Percentiles rank a stretch among this genome's conserved stretches.
These are phyloP conservation scores for Bipolaris victoriae DNA, from an alignment of 2,329 filamentous ascomycete species.

Conservation along the genomic window DNA sequence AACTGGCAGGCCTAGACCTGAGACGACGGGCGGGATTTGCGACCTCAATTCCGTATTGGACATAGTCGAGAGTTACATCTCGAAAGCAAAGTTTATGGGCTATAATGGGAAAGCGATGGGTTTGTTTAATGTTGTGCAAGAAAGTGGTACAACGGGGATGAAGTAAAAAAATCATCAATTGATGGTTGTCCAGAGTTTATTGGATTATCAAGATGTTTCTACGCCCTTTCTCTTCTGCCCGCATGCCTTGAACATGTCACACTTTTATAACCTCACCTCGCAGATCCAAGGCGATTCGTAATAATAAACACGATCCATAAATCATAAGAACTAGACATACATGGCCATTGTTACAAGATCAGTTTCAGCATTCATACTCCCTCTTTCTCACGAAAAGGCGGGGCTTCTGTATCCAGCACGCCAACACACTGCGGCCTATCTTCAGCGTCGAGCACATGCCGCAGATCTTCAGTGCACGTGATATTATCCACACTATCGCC, in stretches of 20 bases:
- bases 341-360: background rate
- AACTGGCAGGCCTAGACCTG: constrained; percentile 22
- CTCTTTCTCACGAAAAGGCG: background rate
- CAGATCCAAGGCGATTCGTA: too few relatives aligned
- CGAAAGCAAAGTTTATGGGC: too few relatives aligned
- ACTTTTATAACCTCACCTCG: too few relatives aligned
- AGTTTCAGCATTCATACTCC: background rate
- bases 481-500: background rate
- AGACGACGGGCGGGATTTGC: background rate
- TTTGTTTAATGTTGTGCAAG: too few relatives aligned
- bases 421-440: background rate
- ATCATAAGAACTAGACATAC: background rate
- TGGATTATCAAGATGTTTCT: background rate
- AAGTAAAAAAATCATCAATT: too few relatives aligned
- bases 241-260: background rate
- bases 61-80: background rate
- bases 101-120: too few relatives aligned
- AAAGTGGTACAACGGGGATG: too few relatives aligned
- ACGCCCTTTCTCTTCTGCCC: background rate
- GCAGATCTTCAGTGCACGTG: background rate
- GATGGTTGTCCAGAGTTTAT: background rate
- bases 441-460: background rate
- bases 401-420: background rate
- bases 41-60: background rate
- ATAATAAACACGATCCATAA: too few relatives aligned